These are phyloP conservation scores for Santalum album DNA, from an alignment of 164 flowering plant genomes.

Conservation along the genomic window DNA sequence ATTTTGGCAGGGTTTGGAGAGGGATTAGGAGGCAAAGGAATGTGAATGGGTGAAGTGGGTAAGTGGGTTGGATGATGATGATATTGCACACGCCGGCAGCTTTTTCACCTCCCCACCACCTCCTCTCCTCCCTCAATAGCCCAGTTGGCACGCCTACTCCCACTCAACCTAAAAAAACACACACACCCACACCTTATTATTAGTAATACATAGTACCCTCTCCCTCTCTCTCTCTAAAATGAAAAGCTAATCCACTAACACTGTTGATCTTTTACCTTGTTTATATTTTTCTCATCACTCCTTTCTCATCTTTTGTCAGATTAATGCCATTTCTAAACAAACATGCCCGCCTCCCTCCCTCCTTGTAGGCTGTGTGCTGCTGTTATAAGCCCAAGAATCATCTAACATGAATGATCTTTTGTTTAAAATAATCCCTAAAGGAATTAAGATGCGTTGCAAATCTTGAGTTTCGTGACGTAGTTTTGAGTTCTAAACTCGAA, in stretches of 20 bases:
- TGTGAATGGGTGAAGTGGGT: slow-evolving; percentile 21
- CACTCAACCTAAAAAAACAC: slow-evolving; percentile 22
- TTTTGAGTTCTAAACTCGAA: too few relatives aligned
- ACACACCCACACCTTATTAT: too few relatives aligned
- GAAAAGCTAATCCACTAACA: slow-evolving; percentile 35
- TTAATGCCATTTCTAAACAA: slow-evolving; percentile 15
- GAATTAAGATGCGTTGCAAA: too few relatives aligned
- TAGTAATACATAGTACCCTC: slow-evolving; percentile 3
- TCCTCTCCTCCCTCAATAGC: slow-evolving; percentile 14
- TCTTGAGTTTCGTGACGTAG: too few relatives aligned
- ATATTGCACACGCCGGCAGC: slow-evolving; percentile 74
- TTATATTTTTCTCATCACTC: slow-evolving; percentile 12
- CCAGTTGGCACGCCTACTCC: slow-evolving; percentile 77
- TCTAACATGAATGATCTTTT: too few relatives aligned
- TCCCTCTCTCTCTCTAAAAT: slow-evolving; percentile 1
- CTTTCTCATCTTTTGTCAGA: slow-evolving; percentile 27
- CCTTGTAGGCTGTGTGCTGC: slow-evolving; percentile 3
- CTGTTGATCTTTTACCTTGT: slow-evolving; percentile 16
- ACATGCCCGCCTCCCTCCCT: slow-evolving; percentile 14
- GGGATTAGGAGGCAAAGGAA: slow-evolving; percentile 60
- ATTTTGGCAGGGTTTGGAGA: slow-evolving; percentile 68
- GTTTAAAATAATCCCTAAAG: too few relatives aligned
- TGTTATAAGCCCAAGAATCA: too few relatives aligned
- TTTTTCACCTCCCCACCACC: slow-evolving; percentile 27
- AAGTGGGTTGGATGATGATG: slow-evolving; percentile 59